These are phyloP conservation scores for Malassezia caprae DNA, from an alignment of 1,284 basidiomycete species.

Conservation along the genomic window DNA sequence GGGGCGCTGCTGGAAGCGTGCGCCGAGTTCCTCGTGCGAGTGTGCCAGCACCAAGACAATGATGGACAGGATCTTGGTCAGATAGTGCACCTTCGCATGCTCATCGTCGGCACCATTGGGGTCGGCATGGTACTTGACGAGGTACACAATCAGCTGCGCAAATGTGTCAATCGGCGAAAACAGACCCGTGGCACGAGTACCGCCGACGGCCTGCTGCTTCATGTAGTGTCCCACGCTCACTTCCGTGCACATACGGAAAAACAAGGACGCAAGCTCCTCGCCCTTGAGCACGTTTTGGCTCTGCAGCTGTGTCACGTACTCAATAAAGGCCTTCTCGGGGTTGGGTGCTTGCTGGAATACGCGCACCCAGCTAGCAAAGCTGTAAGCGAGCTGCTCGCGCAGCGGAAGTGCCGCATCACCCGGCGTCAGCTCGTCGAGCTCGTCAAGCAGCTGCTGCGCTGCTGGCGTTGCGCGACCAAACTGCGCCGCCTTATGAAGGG, in stretches of 20 bases:
- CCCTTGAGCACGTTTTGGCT: slow-evolving; percentile 92
- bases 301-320: slow-evolving; percentile 91
- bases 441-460: slow-evolving; percentile 57
- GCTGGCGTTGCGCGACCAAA: slow-evolving; percentile 68
- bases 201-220: slow-evolving; percentile 69
- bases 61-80: slow-evolving; percentile 95
- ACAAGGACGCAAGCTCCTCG: slow-evolving; percentile 91
- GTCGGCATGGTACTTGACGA: slow-evolving; percentile 98
- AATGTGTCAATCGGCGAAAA: slow-evolving; percentile 93
- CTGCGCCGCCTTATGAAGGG: slow-evolving; percentile 58
- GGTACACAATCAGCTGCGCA: slow-evolving; percentile 86
- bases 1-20: slow-evolving; percentile 88
- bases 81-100: slow-evolving; percentile 87
- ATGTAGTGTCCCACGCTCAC: slow-evolving; percentile 83
- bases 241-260: slow-evolving; percentile 96
- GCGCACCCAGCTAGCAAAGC: slow-evolving; percentile 74
- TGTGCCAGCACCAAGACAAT: slow-evolving; percentile 90
- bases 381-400: slow-evolving; percentile 55
- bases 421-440: slow-evolving; percentile 52
- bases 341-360: slow-evolving; percentile 83
- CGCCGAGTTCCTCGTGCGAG: slow-evolving; percentile 83
- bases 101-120: slow-evolving; percentile 73
- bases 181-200: slow-evolving; percentile 59
- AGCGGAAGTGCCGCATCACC: slow-evolving; percentile 20
- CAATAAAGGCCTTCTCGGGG: slow-evolving; percentile 87